Evolutionary conservation across 2,329 filamentous ascomycete genomes (phyloP).

Genomic region (Septoria petroselini): DNA sequence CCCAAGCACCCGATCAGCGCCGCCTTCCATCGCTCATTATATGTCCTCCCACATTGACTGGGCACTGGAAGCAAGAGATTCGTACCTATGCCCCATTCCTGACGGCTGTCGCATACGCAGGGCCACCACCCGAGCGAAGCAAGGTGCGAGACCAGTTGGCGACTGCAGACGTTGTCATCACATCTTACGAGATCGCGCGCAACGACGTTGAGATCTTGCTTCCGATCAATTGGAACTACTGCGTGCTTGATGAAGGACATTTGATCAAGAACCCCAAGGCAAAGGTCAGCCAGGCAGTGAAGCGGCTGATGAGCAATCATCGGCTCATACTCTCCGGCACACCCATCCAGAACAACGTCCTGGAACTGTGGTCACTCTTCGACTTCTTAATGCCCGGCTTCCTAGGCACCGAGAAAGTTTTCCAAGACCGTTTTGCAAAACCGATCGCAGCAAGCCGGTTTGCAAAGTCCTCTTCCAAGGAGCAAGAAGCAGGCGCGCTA

Average conservation of each 20-base stretch:
- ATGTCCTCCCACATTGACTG: slow-evolving; percentile 91
- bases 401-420: slow-evolving; percentile 93
- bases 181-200: slow-evolving; percentile 95
- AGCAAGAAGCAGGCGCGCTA: slow-evolving; percentile 92
- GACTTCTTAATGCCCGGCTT: slow-evolving; percentile 99
- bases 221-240: slow-evolving; percentile 91
- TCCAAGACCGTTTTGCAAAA: slow-evolving; percentile 90
- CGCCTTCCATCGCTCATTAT: slow-evolving; percentile 88
- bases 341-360: slow-evolving; percentile 94
- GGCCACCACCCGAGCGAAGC: slow-evolving; percentile 75
- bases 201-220: slow-evolving; percentile 87
- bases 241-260: slow-evolving; percentile 94
- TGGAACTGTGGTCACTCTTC: slow-evolving; percentile 96
- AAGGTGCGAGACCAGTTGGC: slow-evolving; percentile 66
- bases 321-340: slow-evolving; percentile 94
- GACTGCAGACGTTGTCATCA: slow-evolving; percentile 88
- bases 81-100: slow-evolving; percentile 94
- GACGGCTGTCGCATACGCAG: slow-evolving; percentile 83
- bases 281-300: slow-evolving; percentile 91
- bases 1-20: slow-evolving; percentile 71
- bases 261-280: slow-evolving; percentile 98
- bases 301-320: slow-evolving; percentile 85
- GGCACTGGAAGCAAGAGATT: slow-evolving; percentile 98
- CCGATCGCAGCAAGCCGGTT: slow-evolving; percentile 92
- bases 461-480: slow-evolving; percentile 95